Percentiles rank a stretch among this genome's conserved stretches.
Conservation (phyloP, 164 flowering plant genomes). For the Tinospora cordifolia region DNA sequence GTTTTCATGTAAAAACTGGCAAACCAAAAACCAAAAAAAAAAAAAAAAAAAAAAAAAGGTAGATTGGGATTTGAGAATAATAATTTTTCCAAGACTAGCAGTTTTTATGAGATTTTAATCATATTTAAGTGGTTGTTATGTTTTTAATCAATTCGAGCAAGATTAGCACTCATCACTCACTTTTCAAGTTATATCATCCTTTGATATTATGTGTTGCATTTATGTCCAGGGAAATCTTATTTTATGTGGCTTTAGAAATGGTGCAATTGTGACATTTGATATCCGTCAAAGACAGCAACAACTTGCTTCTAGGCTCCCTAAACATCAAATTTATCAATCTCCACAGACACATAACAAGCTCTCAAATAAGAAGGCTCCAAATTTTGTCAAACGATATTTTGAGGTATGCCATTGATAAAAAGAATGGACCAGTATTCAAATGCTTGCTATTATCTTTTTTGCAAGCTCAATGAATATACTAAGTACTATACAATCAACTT, state of each 20-base stretch:
- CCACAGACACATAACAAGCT: conserved; percentile 13
- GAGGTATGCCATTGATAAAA: conserved; percentile 36
- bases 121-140: neutral
- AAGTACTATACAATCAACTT: too few species aligned
- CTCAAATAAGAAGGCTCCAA: conserved; percentile 17
- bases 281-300: conserved; percentile 47
- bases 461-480: too few species aligned
- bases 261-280: conserved; percentile 71
- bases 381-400: conserved; percentile 31
- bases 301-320: conserved; percentile 24
- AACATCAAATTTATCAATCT: conserved; percentile 30
- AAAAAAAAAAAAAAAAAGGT: too few species aligned
- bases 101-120: too few species aligned
- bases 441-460: too few species aligned
- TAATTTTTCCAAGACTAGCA: too few species aligned
- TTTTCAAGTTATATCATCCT: neutral
- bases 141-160: neutral
- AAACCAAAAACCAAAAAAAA: too few species aligned
- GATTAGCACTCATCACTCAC: neutral
- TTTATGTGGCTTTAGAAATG: conserved; percentile 88
- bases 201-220: conserved; percentile 6
- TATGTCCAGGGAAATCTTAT: conserved; percentile 60
- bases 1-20: too few species aligned
- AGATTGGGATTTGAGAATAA: too few species aligned
- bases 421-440: too few species aligned